Evolutionary conservation across 2,329 filamentous ascomycete genomes (phyloP), one percentile per base, ranked within the genome.

Genomic region (Aspergillus thermomutatus): DNA sequence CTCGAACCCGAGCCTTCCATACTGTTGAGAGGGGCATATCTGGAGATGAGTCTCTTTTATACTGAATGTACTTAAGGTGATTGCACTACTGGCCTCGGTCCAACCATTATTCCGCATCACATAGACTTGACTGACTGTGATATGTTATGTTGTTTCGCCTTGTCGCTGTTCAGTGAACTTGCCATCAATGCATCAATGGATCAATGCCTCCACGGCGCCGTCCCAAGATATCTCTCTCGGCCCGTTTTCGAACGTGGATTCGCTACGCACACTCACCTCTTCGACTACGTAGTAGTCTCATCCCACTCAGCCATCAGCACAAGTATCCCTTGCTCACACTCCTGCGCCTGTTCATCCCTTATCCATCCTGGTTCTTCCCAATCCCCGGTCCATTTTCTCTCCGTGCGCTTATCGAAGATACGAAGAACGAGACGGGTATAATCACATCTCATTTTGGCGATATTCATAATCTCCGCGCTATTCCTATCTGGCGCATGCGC

Each of bases 401-500:
- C 4, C 52, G 53, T 8, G 54, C 47, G 8, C 51, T 65, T 1
- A 57, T 63, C 11, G 56, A 65, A 14, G 56, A 63, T 9, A 41
- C 17, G 11, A 40, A 49, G 23, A 56, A 63, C 3, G 54, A 60
- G 37, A 52, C 43, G 14, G 54, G 53, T 11, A 46, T 59, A 3
- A 55, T 60, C 21, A 11, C n/a, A n/a, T 50, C 48, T 4, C 53
- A 54, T 34, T 53, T 60, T 17, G 55, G 54, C 3, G 55, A 62
- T n/a, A 62, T 69, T 41, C 63, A 63, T 43, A 65, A 70, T 34
- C 58, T 71, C 17, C 62, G 61, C 25, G 58, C 55, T 10, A 64
- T 70, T 46, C 64, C 66, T 1, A 55, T 70, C 34, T 72, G 64
- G 63, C 64, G 64, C 17, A 54, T 60, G 47, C 61, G 68, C 4